These are phyloP conservation scores for Lachnellula subtilissima DNA, from an alignment of 2,329 filamentous ascomycete genomes.

Conservation along the genomic window DNA sequence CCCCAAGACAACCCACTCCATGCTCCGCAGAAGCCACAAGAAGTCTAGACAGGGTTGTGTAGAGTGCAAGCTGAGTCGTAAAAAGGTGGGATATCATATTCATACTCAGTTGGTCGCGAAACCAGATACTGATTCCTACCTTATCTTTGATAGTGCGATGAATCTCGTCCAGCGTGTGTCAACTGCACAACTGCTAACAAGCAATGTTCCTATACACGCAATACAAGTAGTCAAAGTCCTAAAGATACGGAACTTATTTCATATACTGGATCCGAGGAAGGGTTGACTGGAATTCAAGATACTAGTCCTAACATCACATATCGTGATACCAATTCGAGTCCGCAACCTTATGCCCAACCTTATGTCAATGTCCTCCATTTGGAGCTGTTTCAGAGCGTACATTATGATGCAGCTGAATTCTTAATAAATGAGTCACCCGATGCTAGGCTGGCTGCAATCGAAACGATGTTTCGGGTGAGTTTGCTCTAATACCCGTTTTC, in stretches of 20 bases:
- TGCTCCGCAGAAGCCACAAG: constrained; percentile 19
- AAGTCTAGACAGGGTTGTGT: constrained; percentile 22
- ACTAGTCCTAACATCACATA: not conserved
- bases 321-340: not conserved
- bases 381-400: constrained; percentile 37
- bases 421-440: not conserved
- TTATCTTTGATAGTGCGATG: constrained; percentile 18
- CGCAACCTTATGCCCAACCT: not conserved
- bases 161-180: constrained; percentile 19
- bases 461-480: not conserved
- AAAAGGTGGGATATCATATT: constrained; percentile 13
- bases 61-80: constrained; percentile 21
- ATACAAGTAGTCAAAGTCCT: not conserved
- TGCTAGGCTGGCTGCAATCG: not conserved
- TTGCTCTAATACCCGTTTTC: too few relatives aligned
- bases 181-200: constrained; percentile 16
- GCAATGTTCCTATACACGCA: constrained; percentile 11
- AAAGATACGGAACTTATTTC: not conserved
- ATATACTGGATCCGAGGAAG: not conserved
- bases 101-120: not conserved
- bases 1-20: not conserved
- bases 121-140: not conserved
- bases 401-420: not conserved
- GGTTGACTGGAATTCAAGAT: not conserved
- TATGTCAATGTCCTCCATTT: constrained; percentile 31